These are phyloP conservation scores for Podaxis pistillaris DNA, from an alignment of 768 basidiomycete species.

Conservation along the genomic window DNA sequence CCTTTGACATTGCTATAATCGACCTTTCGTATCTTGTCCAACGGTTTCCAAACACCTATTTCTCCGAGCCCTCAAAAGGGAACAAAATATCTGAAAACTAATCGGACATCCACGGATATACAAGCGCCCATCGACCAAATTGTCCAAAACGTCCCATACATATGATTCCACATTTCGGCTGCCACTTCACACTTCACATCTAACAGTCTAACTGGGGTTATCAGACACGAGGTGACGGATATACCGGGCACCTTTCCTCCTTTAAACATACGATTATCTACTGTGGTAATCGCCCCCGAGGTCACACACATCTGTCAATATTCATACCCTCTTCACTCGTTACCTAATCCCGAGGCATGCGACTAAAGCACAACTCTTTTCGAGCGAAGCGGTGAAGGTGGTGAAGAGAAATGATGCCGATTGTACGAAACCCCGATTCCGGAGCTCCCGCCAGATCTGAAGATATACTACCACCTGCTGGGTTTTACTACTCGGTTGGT, in stretches of 20 bases:
- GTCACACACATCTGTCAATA: background rate
- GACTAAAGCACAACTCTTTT: background rate
- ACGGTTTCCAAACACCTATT: background rate
- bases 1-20: background rate
- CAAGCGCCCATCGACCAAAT: background rate
- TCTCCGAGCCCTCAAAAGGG: background rate
- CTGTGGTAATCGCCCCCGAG: background rate
- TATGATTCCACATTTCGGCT: background rate
- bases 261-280: background rate
- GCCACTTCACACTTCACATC: background rate
- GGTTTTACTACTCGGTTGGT: background rate
- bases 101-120: background rate
- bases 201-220: background rate
- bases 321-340: background rate
- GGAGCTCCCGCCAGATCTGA: background rate
- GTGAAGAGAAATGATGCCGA: background rate
- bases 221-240: slow-evolving; percentile 1
- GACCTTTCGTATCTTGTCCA: background rate
- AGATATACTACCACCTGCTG: background rate
- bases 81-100: background rate
- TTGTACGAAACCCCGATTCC: background rate
- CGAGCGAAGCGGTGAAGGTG: background rate
- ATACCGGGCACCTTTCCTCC: background rate
- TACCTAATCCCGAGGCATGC: background rate
- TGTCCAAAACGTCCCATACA: background rate